phyloP scores from a whole-genome alignment of 805 yeast genomes.

The Kurtzmaniella fragi region DNA sequence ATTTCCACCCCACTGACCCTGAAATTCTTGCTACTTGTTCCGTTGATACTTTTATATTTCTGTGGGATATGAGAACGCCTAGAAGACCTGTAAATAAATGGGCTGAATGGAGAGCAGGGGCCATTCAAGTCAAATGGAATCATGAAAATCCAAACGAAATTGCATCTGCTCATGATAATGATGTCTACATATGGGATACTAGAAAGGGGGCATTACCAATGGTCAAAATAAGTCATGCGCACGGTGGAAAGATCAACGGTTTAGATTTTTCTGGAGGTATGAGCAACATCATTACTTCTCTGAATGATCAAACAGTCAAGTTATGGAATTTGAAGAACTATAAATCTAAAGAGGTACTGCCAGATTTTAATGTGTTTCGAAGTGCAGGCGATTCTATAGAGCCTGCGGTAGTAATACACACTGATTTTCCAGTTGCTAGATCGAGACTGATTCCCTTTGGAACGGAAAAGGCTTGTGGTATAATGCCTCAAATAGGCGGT shows the following conservation, averaged over 20 bases:
- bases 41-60: constrained; percentile 78
- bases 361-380: constrained; percentile 1
- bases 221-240: constrained; percentile 59
- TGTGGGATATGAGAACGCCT: constrained; percentile 90
- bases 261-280: constrained; percentile 69
- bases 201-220: constrained; percentile 79
- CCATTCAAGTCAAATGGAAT: constrained; percentile 95
- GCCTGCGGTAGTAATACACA: constrained; percentile 56
- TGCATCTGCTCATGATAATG: constrained; percentile 83
- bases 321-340: constrained; percentile 62
- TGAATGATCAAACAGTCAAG: constrained; percentile 78
- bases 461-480: constrained; percentile 61
- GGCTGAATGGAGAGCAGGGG: constrained; percentile 95
- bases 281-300: constrained; percentile 68
- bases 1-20: constrained; percentile 84
- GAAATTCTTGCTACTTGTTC: constrained; percentile 89
- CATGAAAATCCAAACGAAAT: constrained; percentile 66
- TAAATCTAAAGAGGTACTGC: constrained; percentile 6
- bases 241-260: constrained; percentile 83
- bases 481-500: constrained; percentile 91
- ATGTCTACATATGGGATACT: constrained; percentile 82
- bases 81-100: constrained; percentile 66
- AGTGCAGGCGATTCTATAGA: constrained; percentile 8
- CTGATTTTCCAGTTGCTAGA: constrained; percentile 84
- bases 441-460: constrained; percentile 92